Evolutionary conservation across 495 filamentous ascomycete species (phyloP).

Genomic region (Parachaetomium inaequale): DNA sequence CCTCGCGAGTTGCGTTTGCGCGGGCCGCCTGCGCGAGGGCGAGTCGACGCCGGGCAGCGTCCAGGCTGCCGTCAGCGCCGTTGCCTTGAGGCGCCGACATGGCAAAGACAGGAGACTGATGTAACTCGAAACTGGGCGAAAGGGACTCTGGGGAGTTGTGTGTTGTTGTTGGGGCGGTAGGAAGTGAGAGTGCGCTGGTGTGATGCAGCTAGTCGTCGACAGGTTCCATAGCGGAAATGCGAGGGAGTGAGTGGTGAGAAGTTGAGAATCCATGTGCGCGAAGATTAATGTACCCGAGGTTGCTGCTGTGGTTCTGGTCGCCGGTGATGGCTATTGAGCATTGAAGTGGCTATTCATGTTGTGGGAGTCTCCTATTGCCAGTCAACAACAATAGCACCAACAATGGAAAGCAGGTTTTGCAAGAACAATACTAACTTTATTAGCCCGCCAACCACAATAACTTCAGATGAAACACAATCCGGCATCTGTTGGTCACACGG

Average conservation of each 20-base stretch:
- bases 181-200: background rate
- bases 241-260: background rate
- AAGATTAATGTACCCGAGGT: background rate
- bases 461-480: background rate
- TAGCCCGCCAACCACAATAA: slow-evolving; percentile 1
- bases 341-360: background rate
- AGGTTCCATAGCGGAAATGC: background rate
- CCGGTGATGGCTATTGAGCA: background rate
- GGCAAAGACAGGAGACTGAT: background rate
- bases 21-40: slow-evolving; percentile 17
- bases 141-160: background rate
- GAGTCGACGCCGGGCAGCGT: slow-evolving; percentile 6
- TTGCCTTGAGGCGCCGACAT: slow-evolving; percentile 2
- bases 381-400: slow-evolving; percentile 15
- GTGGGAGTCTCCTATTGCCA: slow-evolving; percentile 9
- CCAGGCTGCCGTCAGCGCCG: background rate
- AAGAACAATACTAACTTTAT: slow-evolving; percentile 3
- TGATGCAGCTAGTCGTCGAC: background rate
- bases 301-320: background rate
- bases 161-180: background rate
- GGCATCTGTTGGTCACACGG: background rate
- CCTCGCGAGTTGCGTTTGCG: slow-evolving; percentile 18
- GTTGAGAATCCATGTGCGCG: slow-evolving; percentile 2
- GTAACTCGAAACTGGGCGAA: background rate
- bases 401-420: background rate